These are phyloP conservation scores for Aspergillus neoniger DNA, from an alignment of 2,329 filamentous ascomycete genomes.

Conservation along the genomic window DNA sequence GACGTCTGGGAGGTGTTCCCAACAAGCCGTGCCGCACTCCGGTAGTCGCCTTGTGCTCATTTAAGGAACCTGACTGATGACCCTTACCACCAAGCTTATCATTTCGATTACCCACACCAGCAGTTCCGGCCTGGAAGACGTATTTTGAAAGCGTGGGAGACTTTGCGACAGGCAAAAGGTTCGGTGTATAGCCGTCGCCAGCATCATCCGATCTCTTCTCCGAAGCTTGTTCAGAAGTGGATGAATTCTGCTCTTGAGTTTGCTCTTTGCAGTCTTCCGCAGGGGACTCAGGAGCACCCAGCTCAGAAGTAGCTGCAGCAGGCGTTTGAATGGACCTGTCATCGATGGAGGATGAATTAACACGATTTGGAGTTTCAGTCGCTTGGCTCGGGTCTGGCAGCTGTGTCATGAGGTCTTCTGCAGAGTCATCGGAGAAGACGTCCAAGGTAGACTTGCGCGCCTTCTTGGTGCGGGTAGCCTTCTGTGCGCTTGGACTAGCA, in stretches of 20 bases:
- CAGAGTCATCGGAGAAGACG: slow-evolving; percentile 56
- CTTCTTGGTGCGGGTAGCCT: slow-evolving; percentile 41
- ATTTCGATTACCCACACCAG: background rate
- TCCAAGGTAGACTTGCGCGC: slow-evolving; percentile 48
- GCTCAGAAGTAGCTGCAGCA: background rate
- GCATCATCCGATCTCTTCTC: slow-evolving; percentile 13
- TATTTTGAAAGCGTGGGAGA: slow-evolving; percentile 39
- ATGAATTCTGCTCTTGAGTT: background rate
- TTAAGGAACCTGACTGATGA: background rate
- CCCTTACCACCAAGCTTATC: background rate
- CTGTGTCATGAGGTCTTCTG: slow-evolving; percentile 52
- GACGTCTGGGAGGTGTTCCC: slow-evolving; percentile 5
- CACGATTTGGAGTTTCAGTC: background rate
- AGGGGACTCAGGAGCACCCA: background rate
- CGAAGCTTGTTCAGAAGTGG: background rate
- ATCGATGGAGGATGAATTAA: background rate
- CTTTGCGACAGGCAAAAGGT: slow-evolving; percentile 40
- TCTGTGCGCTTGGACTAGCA: slow-evolving; percentile 43
- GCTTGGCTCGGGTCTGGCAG: slow-evolving; percentile 40
- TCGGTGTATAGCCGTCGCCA: slow-evolving; percentile 24
- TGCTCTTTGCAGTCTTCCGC: background rate
- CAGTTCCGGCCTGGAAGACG: slow-evolving; percentile 30
- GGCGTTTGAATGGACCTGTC: background rate
- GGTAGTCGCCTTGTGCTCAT: background rate
- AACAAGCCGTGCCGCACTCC: background rate